Evolutionary conservation across 805 yeast species (phyloP), one percentile per base, ranked within the genome.

Genomic region (Yamadazyma laniorum): DNA sequence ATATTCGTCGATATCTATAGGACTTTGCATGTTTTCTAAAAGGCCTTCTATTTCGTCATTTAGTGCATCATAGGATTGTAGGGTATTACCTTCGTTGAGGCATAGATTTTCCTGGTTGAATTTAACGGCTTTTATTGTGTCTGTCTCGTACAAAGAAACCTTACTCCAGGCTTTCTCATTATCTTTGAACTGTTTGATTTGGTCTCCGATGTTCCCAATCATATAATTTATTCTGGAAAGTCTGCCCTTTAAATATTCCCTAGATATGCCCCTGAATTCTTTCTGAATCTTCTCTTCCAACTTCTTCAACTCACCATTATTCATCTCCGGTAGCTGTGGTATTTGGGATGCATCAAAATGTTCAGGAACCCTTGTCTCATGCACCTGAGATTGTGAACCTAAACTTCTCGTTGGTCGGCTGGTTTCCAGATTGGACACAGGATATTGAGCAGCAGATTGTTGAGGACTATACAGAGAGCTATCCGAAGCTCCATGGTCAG

Each of bases 71-170:
- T 40, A 44, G 21, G 43, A 44, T 25, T 40, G 42, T 6, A 43
- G 39, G 8, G 44, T 37, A 26, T 41, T 36, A 9, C 45, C 48
- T 13, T 32, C 40, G 14, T 38, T 40, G 25, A 42, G 32, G 17
- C 58, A 39, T 7, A 62, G 49, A 40, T 62, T 59, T 40, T 67
- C 72, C 12, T 62, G 54, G 31, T 52, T 57, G 35, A 56, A 53
- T 42, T 53, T 58, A 25, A 67, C 55, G 25, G 51, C 50, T 28
- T 59, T 54, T 21, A 67, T 58, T 28, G 61, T 55, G 25, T 63
- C 63, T n/a, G 58, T 48, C 43, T 67, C 71, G 39, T 56, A 58
- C 18, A 47, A 49, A 43, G 51, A 63, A 12, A 63, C 52, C 34
- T 57, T 55, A 4, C 18, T 25, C 47, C 50, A 46, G 2, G 13